Percentiles rank a stretch among this genome's conserved stretches.
Conservation (phyloP, 225 moss, liverwort and hornwort genomes). For the Marchantia paleacea region DNA sequence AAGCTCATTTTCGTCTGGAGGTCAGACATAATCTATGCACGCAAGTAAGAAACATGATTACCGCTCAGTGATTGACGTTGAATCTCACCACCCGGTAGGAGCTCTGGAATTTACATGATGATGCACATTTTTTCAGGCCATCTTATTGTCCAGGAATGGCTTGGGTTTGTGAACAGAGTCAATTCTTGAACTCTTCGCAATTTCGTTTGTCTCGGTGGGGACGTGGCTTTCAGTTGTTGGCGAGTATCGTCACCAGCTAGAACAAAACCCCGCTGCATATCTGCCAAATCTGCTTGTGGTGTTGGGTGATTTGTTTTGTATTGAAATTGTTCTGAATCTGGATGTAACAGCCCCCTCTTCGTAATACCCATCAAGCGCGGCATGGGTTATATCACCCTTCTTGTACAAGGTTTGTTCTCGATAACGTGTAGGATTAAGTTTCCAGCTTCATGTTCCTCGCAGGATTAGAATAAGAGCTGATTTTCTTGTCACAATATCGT, state of each 20-base stretch:
- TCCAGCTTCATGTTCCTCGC: not conserved
- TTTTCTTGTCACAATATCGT: not conserved
- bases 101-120: not conserved
- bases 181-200: not conserved
- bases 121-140: not conserved
- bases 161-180: not conserved
- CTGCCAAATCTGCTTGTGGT: not conserved
- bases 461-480: not conserved
- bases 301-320: not conserved
- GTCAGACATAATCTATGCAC: not conserved
- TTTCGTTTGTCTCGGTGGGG: not conserved
- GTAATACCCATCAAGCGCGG: slow-evolving; percentile 82
- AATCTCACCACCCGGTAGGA: not conserved
- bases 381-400: slow-evolving; percentile 75
- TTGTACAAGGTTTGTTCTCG: slow-evolving; percentile 67
- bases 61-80: not conserved
- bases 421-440: not conserved
- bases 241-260: not conserved
- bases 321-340: slow-evolving; percentile 2
- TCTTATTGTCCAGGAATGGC: not conserved
- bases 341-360: slow-evolving; percentile 74
- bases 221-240: not conserved
- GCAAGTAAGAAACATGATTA: not conserved
- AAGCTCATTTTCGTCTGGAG: not conserved
- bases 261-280: not conserved